Evolutionary conservation across 805 yeast species (phyloP), one percentile per base, ranked within the genome.

Genomic region (Ogataea ramenticola): DNA sequence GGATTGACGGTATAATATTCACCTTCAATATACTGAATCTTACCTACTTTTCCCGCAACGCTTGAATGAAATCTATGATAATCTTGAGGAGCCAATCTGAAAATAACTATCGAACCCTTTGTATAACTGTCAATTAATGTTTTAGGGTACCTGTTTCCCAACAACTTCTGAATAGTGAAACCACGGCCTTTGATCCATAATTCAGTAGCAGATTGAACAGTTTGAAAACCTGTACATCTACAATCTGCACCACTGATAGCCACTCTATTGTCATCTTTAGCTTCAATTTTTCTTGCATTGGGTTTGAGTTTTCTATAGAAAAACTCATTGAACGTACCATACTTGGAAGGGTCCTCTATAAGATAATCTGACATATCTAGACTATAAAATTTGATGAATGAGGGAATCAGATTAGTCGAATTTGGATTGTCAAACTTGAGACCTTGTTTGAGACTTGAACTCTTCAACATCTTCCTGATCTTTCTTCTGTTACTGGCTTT

Each of bases 1-100:
- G 98, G 98, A 56, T 91, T 91, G 17, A 91, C 99, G 0, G 98
- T 91, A 60, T 87, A 91, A 60, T 91, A 91, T 55, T 89, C 93
- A 1, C 98, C 99, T 31, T 80, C 84, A 29, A 91, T 84, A 51
- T 70, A 73, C 39, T 70, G 70, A 15, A 91, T 81, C 45, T 77
- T 70, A 1, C 85, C 84, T 30, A 93, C 63, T 0, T 58, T 58
- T 2, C 97, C 98, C 46, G 74, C 75, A 2, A 93, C 90, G 0
- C 97, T 96, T 15, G 79, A 73, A 60, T 91, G 99, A 62, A 91
- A 90, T 38, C 99, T 68, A 58, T 91, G 99, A 57, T 91, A 91
- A 60, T 91, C 99, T 60, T 91, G 99, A 1, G 99, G 99, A 0
- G 99, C 98, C 36, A 91, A 67, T 45, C 99, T 67, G 61, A 91